Evolutionary conservation across 1,139 yeast genomes (phyloP).

Genomic region (Williopsis jadinii): DNA sequence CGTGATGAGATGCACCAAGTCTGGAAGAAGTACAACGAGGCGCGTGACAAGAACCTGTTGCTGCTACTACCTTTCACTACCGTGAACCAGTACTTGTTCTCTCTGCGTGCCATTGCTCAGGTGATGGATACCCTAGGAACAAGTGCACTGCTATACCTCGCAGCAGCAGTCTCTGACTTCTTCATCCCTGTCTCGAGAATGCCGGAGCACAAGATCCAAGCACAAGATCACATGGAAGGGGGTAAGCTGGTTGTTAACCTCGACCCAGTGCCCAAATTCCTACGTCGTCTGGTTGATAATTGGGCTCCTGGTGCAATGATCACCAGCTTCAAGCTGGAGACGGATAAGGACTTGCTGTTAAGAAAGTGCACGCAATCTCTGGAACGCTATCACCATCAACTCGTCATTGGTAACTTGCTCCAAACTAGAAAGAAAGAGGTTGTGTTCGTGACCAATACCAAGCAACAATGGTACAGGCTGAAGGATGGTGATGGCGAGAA

Average conservation of each 20-base stretch:
- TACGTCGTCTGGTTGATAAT: conserved; percentile 76
- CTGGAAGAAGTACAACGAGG: conserved; percentile 56
- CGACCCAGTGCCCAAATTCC: conserved; percentile 94
- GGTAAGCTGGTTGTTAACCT: conserved; percentile 76
- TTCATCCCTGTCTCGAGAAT: conserved; percentile 79
- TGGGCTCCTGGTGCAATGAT: conserved; percentile 98
- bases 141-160: conserved; percentile 71
- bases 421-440: conserved; percentile 88
- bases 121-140: conserved; percentile 46
- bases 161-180: conserved; percentile 97
- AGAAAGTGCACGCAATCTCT: conserved; percentile 75
- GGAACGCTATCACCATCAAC: conserved; percentile 79
- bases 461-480: conserved; percentile 45
- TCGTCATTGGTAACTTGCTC: conserved; percentile 89
- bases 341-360: conserved; percentile 66
- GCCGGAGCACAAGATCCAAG: conserved; percentile 93
- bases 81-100: conserved; percentile 86
- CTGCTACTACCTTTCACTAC: conserved; percentile 86
- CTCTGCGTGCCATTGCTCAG: conserved; percentile 63
- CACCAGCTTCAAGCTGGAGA: conserved; percentile 89
- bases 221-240: conserved; percentile 48
- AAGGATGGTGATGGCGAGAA: conserved; percentile 29
- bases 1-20: conserved; percentile 58
- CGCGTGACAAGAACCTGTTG: conserved; percentile 51
- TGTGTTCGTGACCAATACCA: conserved; percentile 62